Conservation (phyloP, 2,329 filamentous ascomycete genomes). For the Phaeosphaeriaceae sp. region DNA sequence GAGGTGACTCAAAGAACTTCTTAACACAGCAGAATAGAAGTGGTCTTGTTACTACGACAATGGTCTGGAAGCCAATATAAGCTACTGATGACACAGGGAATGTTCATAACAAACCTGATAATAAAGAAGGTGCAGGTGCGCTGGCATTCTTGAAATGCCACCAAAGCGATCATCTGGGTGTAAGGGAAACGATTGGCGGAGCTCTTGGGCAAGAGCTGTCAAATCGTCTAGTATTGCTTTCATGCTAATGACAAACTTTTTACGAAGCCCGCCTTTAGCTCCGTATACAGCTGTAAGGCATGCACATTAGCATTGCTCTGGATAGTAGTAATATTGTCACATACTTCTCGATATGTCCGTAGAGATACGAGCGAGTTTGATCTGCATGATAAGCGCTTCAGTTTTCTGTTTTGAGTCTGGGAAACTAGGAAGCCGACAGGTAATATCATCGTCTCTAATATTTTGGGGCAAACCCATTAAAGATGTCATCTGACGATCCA, state of each 20-base stretch:
- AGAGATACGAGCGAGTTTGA: constrained; percentile 55
- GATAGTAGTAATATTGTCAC: constrained; percentile 13
- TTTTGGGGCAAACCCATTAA: constrained; percentile 60
- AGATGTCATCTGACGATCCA: constrained; percentile 62
- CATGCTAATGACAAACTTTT: constrained; percentile 42
- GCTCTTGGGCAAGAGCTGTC: constrained; percentile 50
- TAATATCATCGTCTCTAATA: constrained; percentile 59
- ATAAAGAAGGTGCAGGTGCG: constrained; percentile 45
- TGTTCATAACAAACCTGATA: constrained; percentile 44
- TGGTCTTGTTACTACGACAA: constrained; percentile 51
- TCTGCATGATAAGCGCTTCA: constrained; percentile 54
- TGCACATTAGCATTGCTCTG: background rate
- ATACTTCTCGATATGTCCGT: constrained; percentile 55
- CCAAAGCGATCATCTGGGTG: constrained; percentile 45
- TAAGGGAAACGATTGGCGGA: constrained; percentile 48
- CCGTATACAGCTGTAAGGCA: constrained; percentile 51
- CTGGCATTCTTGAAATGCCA: constrained; percentile 52
- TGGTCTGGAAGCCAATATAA: constrained; percentile 38
- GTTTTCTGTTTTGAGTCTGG: constrained; percentile 47
- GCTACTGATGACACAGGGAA: background rate
- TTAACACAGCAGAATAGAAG: constrained; percentile 54
- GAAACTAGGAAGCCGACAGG: constrained; percentile 55
- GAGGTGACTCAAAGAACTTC: constrained; percentile 39
- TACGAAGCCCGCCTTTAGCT: constrained; percentile 55
- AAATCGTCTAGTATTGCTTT: constrained; percentile 50